Evolutionary conservation across 495 filamentous ascomycete species (phyloP).

Genomic region (Friedmanniomyces endolithicus): DNA sequence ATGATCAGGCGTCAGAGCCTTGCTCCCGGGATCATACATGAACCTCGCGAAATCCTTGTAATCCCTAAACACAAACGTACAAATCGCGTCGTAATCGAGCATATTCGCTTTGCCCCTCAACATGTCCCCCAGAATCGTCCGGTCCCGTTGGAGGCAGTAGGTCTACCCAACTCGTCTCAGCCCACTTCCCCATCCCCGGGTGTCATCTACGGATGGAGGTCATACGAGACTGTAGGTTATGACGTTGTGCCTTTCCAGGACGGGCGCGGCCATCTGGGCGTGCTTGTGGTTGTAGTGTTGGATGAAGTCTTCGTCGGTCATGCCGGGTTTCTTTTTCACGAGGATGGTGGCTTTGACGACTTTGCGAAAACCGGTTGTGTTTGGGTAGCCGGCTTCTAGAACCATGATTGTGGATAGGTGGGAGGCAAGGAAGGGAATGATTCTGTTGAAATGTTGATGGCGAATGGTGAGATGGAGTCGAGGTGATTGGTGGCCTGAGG

Average conservation of each 20-base stretch:
- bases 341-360: conserved; percentile 33
- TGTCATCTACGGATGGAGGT: background rate
- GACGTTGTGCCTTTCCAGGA: conserved; percentile 28
- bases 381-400: conserved; percentile 32
- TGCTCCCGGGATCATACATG: conserved; percentile 32
- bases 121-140: conserved; percentile 32
- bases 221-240: conserved; percentile 33
- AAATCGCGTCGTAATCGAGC: conserved; percentile 33
- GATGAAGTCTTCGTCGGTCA: conserved; percentile 32
- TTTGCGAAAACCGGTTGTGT: conserved; percentile 31
- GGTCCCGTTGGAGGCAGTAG: conserved; percentile 31
- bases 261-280: conserved; percentile 30
- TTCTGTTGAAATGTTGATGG: too few relatives aligned
- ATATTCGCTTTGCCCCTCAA: conserved; percentile 30
- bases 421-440: too few relatives aligned
- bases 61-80: conserved; percentile 34
- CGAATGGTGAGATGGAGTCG: too few relatives aligned
- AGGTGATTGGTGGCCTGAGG: too few relatives aligned
- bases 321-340: conserved; percentile 33
- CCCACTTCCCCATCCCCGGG: background rate
- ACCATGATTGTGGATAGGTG: conserved; percentile 18
- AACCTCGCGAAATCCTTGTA: conserved; percentile 31
- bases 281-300: conserved; percentile 33
- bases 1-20: conserved; percentile 29
- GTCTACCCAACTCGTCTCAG: conserved; percentile 20